A percentile compares a stretch with the other conserved stretches of the same genome.
phyloP scores from a whole-genome alignment of 768 basidiomycete species.

The Lactifluus volemus region DNA sequence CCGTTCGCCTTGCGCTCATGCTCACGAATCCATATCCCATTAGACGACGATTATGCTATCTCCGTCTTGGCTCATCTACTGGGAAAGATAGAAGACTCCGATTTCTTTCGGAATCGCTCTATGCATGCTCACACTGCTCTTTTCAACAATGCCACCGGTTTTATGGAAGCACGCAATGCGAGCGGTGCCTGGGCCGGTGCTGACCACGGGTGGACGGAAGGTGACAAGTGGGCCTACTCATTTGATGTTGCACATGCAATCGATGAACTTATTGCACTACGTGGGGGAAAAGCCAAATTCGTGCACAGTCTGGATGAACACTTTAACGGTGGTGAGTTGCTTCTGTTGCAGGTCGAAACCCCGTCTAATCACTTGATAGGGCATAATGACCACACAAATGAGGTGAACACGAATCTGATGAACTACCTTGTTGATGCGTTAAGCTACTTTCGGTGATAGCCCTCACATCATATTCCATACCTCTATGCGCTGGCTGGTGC shows the following conservation, averaged over 20 bases:
- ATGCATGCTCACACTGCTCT: slow-evolving; percentile 45
- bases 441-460: slow-evolving; percentile 32
- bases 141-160: slow-evolving; percentile 62
- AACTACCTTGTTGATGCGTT: not conserved
- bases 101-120: not conserved
- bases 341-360: not conserved
- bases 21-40: not conserved
- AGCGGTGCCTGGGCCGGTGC: slow-evolving; percentile 64
- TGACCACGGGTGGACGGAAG: slow-evolving; percentile 75
- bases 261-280: slow-evolving; percentile 46
- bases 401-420: not conserved
- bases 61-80: not conserved
- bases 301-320: slow-evolving; percentile 56
- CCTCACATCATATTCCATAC: slow-evolving; percentile 83
- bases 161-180: slow-evolving; percentile 72
- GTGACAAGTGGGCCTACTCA: slow-evolving; percentile 69
- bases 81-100: not conserved
- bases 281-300: slow-evolving; percentile 60
- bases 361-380: not conserved
- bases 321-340: slow-evolving; percentile 36
- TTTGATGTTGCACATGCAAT: slow-evolving; percentile 72
- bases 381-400: not conserved
- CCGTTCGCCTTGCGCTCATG: not conserved
- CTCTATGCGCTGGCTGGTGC: slow-evolving; percentile 67
- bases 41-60: not conserved